Base-by-base conservation (phyloP, 495 filamentous ascomycete genomes). In the Extremus antarcticus region DNA sequence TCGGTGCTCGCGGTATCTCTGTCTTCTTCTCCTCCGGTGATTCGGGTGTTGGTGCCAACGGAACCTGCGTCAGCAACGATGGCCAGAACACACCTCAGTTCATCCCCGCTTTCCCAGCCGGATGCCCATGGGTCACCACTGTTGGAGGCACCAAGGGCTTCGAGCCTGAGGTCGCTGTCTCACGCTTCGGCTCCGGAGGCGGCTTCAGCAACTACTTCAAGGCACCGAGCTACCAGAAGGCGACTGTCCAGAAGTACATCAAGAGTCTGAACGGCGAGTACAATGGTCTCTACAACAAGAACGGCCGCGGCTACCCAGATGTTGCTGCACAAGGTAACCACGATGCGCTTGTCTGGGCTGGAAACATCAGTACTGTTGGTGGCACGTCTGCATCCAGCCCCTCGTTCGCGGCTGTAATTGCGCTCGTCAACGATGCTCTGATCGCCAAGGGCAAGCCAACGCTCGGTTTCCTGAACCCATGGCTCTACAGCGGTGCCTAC, bases 391-490 rank as follows among this genome's bases (percentile, higher is more conserved):
- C 70, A 13, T 63, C 67, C 10, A 40, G 53, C 16, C 70, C 70
- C 2, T 50, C 63, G 0, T 62, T 62, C 7, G 64, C 63, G 16
- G 63, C 62, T 41, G 60, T 72, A 35, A 61, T 73, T 48, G 51
- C 59, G 3, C 59, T 72, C 3, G 59, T 72, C 43, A 72, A 72
- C 49, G 68, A 70, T 50, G 65, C 62, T 1, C 53, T 65, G 20
- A 53, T 72, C 40, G 60, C 65, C 24, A 51, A 43, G 1, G 67
- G 68, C 3, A 64, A 61, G 55, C 35, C 59, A 11, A 46, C 67
- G 7, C 59, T 72, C n/a, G 70, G 70, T 17, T 72, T 67, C 58
- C 57, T 72, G 52, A 72, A 72, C 50, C 70, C 70, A 0, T 71
- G 64, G 67, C 39, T 72, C 0, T 72, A 72, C 55, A 50, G 46